phyloP scores from a whole-genome alignment of 192 early-diverging fungal genomes.

The Anaeromyces robustus region DNA sequence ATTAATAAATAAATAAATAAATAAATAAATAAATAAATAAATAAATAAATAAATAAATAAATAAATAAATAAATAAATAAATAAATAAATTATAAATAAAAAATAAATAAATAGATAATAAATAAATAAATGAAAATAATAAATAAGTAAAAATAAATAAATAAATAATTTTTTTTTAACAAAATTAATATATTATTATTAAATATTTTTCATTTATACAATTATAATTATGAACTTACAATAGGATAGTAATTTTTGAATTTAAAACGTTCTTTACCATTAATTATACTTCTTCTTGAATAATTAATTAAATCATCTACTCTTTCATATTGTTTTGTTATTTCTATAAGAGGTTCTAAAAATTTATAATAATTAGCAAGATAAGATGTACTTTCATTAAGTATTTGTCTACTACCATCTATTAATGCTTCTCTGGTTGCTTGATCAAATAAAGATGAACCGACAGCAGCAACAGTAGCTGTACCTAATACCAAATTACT shows the following conservation, averaged over 20 bases:
- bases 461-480: neutral
- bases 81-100: too few relatives aligned
- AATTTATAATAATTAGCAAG: neutral
- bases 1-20: too few relatives aligned
- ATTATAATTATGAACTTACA: neutral
- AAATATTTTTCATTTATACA: too few relatives aligned
- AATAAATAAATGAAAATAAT: too few relatives aligned
- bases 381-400: neutral
- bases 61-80: too few relatives aligned
- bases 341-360: neutral
- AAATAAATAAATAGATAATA: too few relatives aligned
- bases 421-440: neutral
- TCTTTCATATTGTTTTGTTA: neutral
- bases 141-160: too few relatives aligned
- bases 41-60: too few relatives aligned
- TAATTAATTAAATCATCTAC: neutral
- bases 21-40: too few relatives aligned
- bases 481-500: neutral
- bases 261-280: neutral
- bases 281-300: neutral
- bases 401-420: neutral
- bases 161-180: too few relatives aligned
- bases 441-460: neutral
- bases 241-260: neutral
- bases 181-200: too few relatives aligned